Conservation (phyloP, 2,329 filamentous ascomycete species). For the Cordyceps farinosa region DNA sequence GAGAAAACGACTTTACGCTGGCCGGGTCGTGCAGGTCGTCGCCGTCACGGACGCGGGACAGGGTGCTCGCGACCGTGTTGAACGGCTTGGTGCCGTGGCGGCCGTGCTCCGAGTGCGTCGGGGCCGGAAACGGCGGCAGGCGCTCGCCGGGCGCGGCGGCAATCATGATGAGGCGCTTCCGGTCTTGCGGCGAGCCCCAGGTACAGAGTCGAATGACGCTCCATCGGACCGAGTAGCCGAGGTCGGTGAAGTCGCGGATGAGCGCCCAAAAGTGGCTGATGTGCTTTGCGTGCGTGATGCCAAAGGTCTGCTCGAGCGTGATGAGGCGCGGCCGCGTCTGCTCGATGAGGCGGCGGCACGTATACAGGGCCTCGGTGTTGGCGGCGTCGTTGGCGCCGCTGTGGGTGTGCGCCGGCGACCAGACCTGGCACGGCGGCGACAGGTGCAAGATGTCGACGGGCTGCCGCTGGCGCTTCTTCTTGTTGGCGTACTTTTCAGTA, state of each 20-base stretch:
- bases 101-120: slow-evolving; percentile 53
- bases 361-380: slow-evolving; percentile 60
- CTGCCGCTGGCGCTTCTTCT: slow-evolving; percentile 26
- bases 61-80: slow-evolving; percentile 39
- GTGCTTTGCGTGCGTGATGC: slow-evolving; percentile 55
- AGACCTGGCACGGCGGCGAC: slow-evolving; percentile 74
- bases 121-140: slow-evolving; percentile 61
- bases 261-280: slow-evolving; percentile 55
- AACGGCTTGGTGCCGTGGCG: slow-evolving; percentile 35
- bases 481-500: slow-evolving; percentile 47
- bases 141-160: slow-evolving; percentile 64
- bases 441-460: slow-evolving; percentile 68
- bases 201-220: slow-evolving; percentile 51
- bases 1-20: slow-evolving; percentile 26
- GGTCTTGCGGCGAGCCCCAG: slow-evolving; percentile 49
- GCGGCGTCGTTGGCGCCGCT: slow-evolving; percentile 65
- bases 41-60: slow-evolving; percentile 36
- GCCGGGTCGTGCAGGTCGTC: slow-evolving; percentile 41
- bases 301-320: slow-evolving; percentile 77
- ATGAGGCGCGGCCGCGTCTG: slow-evolving; percentile 62
- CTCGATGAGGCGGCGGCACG: slow-evolving; percentile 53
- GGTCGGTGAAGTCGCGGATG: slow-evolving; percentile 59
- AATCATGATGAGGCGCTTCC: slow-evolving; percentile 54
- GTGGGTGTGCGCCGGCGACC: slow-evolving; percentile 67
- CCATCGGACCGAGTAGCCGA: slow-evolving; percentile 70